These are phyloP conservation scores for Pleoardoris graminearum DNA, from an alignment of 2,329 filamentous ascomycete species.

Conservation along the genomic window DNA sequence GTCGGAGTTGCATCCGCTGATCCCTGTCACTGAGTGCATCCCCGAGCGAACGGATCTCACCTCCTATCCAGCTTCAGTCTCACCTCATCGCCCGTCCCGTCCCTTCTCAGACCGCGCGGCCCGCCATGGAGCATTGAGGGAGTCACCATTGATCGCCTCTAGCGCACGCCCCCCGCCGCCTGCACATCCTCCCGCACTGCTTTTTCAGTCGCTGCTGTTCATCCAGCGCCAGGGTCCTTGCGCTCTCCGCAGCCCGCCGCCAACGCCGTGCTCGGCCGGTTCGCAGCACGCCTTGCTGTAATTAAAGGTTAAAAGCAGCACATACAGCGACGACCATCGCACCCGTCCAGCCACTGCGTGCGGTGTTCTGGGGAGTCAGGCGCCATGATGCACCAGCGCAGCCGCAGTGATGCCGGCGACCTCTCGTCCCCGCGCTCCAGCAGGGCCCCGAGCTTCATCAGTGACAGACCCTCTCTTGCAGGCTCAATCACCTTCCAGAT, in stretches of 20 bases:
- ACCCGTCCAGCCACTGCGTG: slow-evolving; percentile 2
- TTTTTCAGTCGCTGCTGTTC: background rate
- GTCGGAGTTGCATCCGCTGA: background rate
- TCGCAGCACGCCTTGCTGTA: slow-evolving; percentile 16
- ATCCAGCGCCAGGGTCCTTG: slow-evolving; percentile 1
- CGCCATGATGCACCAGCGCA: slow-evolving; percentile 37
- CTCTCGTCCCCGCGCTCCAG: slow-evolving; percentile 44
- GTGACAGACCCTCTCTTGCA: slow-evolving; percentile 68
- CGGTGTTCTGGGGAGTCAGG: background rate
- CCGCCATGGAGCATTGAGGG: slow-evolving; percentile 16
- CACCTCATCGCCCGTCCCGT: slow-evolving; percentile 8
- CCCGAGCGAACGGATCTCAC: background rate
- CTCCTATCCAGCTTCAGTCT: background rate
- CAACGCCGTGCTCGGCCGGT: slow-evolving; percentile 17
- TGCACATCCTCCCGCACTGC: background rate
- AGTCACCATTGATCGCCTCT: background rate
- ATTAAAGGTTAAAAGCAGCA: background rate
- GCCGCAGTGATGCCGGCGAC: slow-evolving; percentile 39
- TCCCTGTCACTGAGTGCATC: slow-evolving; percentile 2
- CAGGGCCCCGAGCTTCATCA: slow-evolving; percentile 63
- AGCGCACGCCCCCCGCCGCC: background rate
- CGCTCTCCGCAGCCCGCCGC: slow-evolving; percentile 7
- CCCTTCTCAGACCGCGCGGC: background rate
- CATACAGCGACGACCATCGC: background rate
- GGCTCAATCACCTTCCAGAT: slow-evolving; percentile 59